Evolutionary conservation across 768 basidiomycete genomes (phyloP), one percentile per base, ranked within the genome.

Genomic region (Suillus occidentalis): DNA sequence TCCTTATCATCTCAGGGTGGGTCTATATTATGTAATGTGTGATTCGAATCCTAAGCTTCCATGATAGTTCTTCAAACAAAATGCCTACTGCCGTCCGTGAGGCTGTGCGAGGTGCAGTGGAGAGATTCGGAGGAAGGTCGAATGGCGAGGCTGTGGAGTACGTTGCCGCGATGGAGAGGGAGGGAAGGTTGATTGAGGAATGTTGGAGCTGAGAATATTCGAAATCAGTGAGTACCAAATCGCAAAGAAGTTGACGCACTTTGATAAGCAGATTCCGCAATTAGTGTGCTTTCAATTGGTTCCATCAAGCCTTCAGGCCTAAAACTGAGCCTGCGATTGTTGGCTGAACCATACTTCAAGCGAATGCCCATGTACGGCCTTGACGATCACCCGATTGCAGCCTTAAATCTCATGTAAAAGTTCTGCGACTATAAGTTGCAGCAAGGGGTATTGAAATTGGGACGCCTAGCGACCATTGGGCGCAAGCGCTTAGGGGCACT

Each of bases 1-100:
- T 81, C 75, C 79, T 97, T n/a, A 92, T 91, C 69, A 91, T 98
- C 59, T 97, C 93, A 25, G 97, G 97, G 96, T 95, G 68, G 60
- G 89, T 71, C 14, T 39, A 56, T 6, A 13, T 49, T 60, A 36
- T 57, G 40, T 56, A 60, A 57, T 62, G 47, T 70, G 31, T 58
- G 43, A 61, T 59, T n/a, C n/a, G 20, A 12, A 49, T 31, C 7
- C 18, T 55, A 34, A 67, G 8, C 31, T 22, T 20, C 25, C 20
- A 12, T 43, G 16, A 6, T 71, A 99, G 96, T 28, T 96, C 97
- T 0, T 92, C 95, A 1, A 97, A 95, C 75, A 93, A 97, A 73
- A 99, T 99, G 96, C 97, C 97, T 3, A 82, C 86, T 10, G 91
- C 87, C 0, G 95, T 98, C 16, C 90, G 88, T 68, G 86, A 84